Base-by-base conservation (phyloP, 2,329 filamentous ascomycete species). In the Colletotrichum filicis region DNA sequence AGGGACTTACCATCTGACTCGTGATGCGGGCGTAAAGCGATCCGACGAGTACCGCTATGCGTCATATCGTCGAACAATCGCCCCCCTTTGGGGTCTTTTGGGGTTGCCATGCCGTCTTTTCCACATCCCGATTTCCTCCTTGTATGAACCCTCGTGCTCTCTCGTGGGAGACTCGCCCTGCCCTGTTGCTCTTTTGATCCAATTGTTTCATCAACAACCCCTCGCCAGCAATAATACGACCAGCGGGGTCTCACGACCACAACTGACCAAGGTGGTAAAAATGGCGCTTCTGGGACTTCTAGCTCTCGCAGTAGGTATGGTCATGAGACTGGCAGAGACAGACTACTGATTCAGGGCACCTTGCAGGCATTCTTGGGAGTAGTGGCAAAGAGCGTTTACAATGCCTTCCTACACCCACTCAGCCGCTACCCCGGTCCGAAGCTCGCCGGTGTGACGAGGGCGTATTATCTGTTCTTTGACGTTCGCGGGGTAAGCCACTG, bases 351-450 rank as follows among this genome's bases (percentile, higher is more conserved):
- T 22, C 60, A 26, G 16, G 16, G 14, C n/a, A 19, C 32, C 26
- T 46, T 1, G 19, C 22, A 73, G 70, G 66, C 55, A 28, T 30
- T 73, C 26, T 19, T 73, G 8, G 70, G 60, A 9, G 22, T 73
- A 3, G 26, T 69, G 30, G 66, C 70, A 19, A 70, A 73, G 35
- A 30, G 66, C 61, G 37, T 82, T 42, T 80, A 79, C 68, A 75
- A 77, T 53, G 60, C 80, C 6, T 76, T 77, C 46, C 71, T 81
- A 19, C 79, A 83, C 32, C 81, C 81, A 4, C 73, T 82, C 3
- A 74, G 79, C 14, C 65, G 68, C 3, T 78, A 81, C 46, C 80
- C 80, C 1, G 80, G 80, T 24, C 80, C 79, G 2, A 79, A 76
- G 63, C 59, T 79, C n/a, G 66, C 67, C 4, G 67, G 71, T 4